A percentile compares a stretch with the other conserved stretches of the same genome.
Evolutionary conservation across 2,329 filamentous ascomycete genomes (phyloP).

Genomic region (Arthrobotrys iridis): DNA sequence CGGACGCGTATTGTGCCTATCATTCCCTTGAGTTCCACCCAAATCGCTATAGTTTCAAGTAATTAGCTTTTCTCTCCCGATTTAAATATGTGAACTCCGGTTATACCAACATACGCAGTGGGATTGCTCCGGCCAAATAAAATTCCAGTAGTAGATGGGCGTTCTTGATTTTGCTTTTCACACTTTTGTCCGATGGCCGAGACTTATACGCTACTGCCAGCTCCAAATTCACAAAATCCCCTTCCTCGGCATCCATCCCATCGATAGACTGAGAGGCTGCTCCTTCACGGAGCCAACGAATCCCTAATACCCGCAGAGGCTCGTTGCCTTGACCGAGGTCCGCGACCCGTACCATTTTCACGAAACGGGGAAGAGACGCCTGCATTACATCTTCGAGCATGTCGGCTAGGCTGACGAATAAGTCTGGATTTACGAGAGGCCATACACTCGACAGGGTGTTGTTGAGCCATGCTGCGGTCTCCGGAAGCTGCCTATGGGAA

Average conservation of each 20-base stretch:
- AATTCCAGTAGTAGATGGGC: conserved; percentile 78
- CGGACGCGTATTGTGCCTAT: conserved; percentile 72
- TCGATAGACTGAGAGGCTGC: conserved; percentile 68
- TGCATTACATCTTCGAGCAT: conserved; percentile 84
- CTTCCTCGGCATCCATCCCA: conserved; percentile 79
- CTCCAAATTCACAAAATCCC: conserved; percentile 81
- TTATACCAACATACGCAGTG: conserved; percentile 63
- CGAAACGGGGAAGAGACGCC: conserved; percentile 73
- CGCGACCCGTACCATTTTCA: conserved; percentile 79
- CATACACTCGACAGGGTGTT: conserved; percentile 74
- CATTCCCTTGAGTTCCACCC: conserved; percentile 78
- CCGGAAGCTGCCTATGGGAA: conserved; percentile 63
- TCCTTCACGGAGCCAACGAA: conserved; percentile 77
- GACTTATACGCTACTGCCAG: conserved; percentile 75
- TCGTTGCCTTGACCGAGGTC: conserved; percentile 80
- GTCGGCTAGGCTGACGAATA: conserved; percentile 71
- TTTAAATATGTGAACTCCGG: background rate
- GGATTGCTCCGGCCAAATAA: conserved; percentile 67
- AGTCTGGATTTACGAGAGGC: conserved; percentile 79
- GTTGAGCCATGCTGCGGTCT: conserved; percentile 78
- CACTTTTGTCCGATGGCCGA: conserved; percentile 51
- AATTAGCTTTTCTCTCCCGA: conserved; percentile 59
- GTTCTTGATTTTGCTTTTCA: conserved; percentile 70
- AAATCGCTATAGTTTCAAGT: conserved; percentile 67
- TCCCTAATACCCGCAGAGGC: conserved; percentile 74